Evolutionary conservation across 371 early-diverging fungal genomes (phyloP), one percentile per base, ranked within the genome.

Genomic region (Amoeboaphelidium protococcarum): DNA sequence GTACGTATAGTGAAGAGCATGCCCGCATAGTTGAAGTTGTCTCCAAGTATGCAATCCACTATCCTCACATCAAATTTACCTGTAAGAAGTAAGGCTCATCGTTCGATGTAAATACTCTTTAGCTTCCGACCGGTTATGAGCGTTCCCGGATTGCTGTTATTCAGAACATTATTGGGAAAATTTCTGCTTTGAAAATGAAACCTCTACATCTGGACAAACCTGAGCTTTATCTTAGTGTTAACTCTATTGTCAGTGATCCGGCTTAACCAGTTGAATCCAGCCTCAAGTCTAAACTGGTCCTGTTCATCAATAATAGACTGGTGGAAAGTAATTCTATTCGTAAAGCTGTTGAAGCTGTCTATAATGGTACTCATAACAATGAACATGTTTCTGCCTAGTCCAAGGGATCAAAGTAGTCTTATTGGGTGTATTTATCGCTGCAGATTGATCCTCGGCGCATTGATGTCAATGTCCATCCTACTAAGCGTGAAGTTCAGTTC

Each of bases 1-100:
- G n/a, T n/a, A n/a, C n/a, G n/a, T 50, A 72, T 0, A 72, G 65
- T 10, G 91, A 92, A 25, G 91, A 90, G 52, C 88, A 90, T 56
- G 72, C 69, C 48, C 65, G 75, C 16, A 80, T 91, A 31, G 50
- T 88, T 46, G 85, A 88, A 50, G 72, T 91, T 21, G 78, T 87
- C 12, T 72, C 72, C 27, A 65, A 76, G 4, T 94, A 92, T 57
- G 82, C 92, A 0, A 71, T 94, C 41, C 50, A 92, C 56, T 86
- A 86, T 55, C 54, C 74, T 2, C 69, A 72, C 0, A 69, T 86
- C 19, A 66, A 75, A 31, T 80, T 91, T 52, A 67, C 80, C 10
- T 82, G 87, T 58, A 77, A 74, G 63, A 87, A 86, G 67, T 74
- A 4, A 24, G 3, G n/a, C 23, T 22, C 13, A 13, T 21, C 20